These are phyloP conservation scores for Xylaria sp. DNA, from an alignment of 2,329 filamentous ascomycete species.

Conservation along the genomic window DNA sequence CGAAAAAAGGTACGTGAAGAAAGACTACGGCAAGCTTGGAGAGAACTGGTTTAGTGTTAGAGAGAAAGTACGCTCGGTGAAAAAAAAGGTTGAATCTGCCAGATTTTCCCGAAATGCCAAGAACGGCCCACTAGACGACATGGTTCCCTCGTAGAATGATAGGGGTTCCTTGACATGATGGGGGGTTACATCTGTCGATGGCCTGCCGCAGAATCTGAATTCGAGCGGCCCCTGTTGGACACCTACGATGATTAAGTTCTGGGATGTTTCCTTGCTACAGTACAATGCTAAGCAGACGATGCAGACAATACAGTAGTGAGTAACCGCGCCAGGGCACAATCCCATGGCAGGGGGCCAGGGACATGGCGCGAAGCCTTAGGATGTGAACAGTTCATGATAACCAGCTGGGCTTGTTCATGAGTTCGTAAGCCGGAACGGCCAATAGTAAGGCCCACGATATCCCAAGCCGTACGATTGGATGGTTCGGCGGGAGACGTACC, in stretches of 20 bases:
- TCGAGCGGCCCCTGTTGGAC: slow-evolving; percentile 24
- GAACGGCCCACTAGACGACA: slow-evolving; percentile 33
- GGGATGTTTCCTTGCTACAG: neutral
- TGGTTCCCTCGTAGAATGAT: slow-evolving; percentile 9
- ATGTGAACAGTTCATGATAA: neutral
- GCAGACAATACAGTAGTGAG: neutral
- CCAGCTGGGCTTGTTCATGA: neutral
- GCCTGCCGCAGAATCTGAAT: slow-evolving; percentile 25
- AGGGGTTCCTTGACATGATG: slow-evolving; percentile 23
- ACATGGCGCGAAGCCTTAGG: slow-evolving; percentile 18
- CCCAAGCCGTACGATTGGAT: neutral
- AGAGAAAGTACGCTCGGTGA: slow-evolving; percentile 38
- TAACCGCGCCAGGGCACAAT: neutral
- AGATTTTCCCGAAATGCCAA: slow-evolving; percentile 12
- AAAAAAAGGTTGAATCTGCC: slow-evolving; percentile 7
- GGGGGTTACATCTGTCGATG: slow-evolving; percentile 29
- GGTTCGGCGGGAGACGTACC: slow-evolving; percentile 24
- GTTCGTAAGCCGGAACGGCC: neutral
- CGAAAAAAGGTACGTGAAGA: slow-evolving; percentile 32
- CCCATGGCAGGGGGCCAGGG: neutral
- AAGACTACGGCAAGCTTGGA: slow-evolving; percentile 31
- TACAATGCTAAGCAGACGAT: neutral
- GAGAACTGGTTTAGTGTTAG: slow-evolving; percentile 37
- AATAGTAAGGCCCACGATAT: neutral
- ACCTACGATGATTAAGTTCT: slow-evolving; percentile 1